Conservation (phyloP, 164 flowering plant genomes). For the Sedum album region DNA sequence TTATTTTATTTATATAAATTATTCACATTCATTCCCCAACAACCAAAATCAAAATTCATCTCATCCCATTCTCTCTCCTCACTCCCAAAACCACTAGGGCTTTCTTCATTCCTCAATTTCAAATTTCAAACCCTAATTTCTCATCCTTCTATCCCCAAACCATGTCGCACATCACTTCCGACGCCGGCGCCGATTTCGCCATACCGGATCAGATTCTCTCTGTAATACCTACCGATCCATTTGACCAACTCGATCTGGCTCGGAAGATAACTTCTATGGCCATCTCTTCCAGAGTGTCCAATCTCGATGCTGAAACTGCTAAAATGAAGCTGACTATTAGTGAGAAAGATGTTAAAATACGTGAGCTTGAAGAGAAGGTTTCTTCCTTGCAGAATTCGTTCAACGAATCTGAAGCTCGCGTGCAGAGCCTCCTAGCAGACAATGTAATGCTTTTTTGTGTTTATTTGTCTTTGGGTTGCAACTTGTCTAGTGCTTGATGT, state of each 20-base stretch:
- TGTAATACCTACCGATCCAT: slow-evolving; percentile 85
- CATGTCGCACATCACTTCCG: slow-evolving; percentile 29
- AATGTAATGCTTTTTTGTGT: slow-evolving; percentile 34
- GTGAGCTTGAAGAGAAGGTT: slow-evolving; percentile 54
- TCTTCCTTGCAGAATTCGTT: slow-evolving; percentile 25
- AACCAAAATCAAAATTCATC: background rate
- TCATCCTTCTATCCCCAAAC: background rate
- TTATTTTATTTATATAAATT: too few relatives aligned
- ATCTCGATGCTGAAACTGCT: slow-evolving; percentile 55
- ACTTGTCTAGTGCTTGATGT: background rate
- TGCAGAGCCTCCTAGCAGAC: slow-evolving; percentile 45
- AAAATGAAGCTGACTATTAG: slow-evolving; percentile 39
- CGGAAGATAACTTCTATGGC: slow-evolving; percentile 93
- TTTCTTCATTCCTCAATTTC: background rate
- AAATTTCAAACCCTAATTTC: background rate
- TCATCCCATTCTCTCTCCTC: background rate
- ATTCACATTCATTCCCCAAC: background rate
- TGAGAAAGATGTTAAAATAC: slow-evolving; percentile 58
- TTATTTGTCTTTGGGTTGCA: background rate
- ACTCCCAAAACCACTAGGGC: background rate
- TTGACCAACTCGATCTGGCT: slow-evolving; percentile 89
- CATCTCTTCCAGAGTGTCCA: slow-evolving; percentile 86
- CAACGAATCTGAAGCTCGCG: slow-evolving; percentile 40
- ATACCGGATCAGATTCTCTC: slow-evolving; percentile 66
- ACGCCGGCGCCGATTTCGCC: slow-evolving; percentile 43